Evolutionary conservation across 257 asterid species (phyloP).

Genomic region (Misopates orontium): DNA sequence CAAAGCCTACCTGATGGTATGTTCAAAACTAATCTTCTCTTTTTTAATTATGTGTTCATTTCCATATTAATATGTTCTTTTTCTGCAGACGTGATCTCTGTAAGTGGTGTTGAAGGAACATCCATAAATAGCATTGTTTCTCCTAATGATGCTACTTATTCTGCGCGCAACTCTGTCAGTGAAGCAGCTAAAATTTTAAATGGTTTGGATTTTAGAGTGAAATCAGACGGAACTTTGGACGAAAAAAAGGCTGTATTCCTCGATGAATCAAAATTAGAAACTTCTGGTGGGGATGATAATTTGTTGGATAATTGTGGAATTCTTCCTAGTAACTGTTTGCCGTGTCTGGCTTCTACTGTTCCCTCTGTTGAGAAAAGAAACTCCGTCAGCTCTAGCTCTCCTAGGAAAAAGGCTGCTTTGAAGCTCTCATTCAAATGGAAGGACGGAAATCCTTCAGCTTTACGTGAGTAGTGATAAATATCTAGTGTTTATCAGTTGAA

Average conservation of each 20-base stretch:
- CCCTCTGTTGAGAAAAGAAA: constrained; percentile 60
- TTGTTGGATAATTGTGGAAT: constrained; percentile 79
- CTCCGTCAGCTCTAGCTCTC: constrained; percentile 64
- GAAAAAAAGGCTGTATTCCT: constrained; percentile 50
- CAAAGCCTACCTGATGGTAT: constrained; percentile 91
- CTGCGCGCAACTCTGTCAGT: constrained; percentile 47
- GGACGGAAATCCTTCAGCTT: constrained; percentile 65
- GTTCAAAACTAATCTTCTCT: background rate
- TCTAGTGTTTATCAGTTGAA: background rate
- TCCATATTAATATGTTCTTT: background rate
- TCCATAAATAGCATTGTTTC: constrained; percentile 4
- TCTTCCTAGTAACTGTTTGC: constrained; percentile 74
- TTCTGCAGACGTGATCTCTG: constrained; percentile 58
- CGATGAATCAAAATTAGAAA: constrained; percentile 63
- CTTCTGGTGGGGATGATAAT: constrained; percentile 47
- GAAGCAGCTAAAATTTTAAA: constrained; percentile 40
- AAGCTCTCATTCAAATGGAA: constrained; percentile 77
- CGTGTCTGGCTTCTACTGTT: constrained; percentile 83
- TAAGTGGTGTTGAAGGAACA: constrained; percentile 47
- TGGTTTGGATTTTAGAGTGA: constrained; percentile 35
- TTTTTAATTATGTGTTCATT: background rate
- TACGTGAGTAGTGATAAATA: constrained; percentile 49
- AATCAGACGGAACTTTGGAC: constrained; percentile 39
- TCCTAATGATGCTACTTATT: constrained; percentile 35
- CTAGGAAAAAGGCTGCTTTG: constrained; percentile 65